A percentile compares a stretch with the other conserved stretches of the same genome.
phyloP scores from a whole-genome alignment of 441 rosid genomes.

The Mallotus repandus region DNA sequence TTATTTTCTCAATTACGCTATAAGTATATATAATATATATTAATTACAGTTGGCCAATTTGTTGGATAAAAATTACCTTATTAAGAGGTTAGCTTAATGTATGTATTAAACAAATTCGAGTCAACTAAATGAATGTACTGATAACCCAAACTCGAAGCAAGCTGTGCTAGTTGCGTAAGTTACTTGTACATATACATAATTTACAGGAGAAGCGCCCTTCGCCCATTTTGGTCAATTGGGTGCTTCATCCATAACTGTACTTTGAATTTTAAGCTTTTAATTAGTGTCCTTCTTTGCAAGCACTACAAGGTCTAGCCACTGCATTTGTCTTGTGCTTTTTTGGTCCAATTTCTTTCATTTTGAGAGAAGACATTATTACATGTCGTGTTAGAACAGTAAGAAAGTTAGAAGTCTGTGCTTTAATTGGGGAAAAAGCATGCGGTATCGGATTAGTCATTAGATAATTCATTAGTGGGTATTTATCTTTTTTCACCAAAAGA shows the following conservation, averaged over 20 bases:
- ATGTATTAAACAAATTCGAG: constrained; percentile 1
- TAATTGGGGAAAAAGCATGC: not conserved
- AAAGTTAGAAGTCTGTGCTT: too few relatives aligned
- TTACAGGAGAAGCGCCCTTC: not conserved
- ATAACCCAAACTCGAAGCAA: constrained; percentile 1
- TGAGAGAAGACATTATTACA: too few relatives aligned
- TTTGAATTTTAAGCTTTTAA: not conserved
- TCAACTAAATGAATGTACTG: constrained; percentile 2
- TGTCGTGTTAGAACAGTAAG: too few relatives aligned
- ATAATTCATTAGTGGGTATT: too few relatives aligned
- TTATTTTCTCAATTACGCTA: too few relatives aligned
- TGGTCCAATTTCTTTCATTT: too few relatives aligned
- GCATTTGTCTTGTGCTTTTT: too few relatives aligned
- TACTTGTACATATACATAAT: not conserved
- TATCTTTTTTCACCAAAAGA: too few relatives aligned
- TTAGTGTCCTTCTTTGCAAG: too few relatives aligned
- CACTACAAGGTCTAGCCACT: too few relatives aligned
- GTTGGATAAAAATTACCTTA: not conserved
- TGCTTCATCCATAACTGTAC: not conserved
- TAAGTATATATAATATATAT: too few relatives aligned
- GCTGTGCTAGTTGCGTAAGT: not conserved
- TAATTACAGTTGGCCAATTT: not conserved
- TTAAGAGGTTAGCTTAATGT: not conserved
- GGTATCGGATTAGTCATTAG: too few relatives aligned
- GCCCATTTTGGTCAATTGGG: not conserved